A percentile compares a stretch with the other conserved stretches of the same genome.
Conservation (phyloP, 2,329 filamentous ascomycete species). For the Alternaria postmessia region DNA sequence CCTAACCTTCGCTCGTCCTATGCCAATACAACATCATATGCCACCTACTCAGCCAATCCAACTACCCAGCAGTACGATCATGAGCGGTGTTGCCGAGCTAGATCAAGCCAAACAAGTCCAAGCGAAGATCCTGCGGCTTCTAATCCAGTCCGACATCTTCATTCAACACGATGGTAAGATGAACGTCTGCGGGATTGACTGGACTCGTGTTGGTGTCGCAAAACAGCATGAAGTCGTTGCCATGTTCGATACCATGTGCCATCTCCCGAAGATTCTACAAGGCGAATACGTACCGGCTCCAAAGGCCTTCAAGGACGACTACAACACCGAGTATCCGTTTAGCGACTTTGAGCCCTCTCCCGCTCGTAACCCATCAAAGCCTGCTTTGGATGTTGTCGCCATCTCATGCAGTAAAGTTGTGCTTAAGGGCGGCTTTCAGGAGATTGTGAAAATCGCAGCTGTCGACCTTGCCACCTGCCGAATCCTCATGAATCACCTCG, state of each 20-base stretch:
- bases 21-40: neutral
- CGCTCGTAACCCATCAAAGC: conserved; percentile 11
- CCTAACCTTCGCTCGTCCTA: neutral
- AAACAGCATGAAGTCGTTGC: conserved; percentile 29
- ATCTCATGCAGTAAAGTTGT: conserved; percentile 42
- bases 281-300: conserved; percentile 38
- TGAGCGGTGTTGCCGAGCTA: conserved; percentile 31
- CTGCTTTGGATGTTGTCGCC: conserved; percentile 31
- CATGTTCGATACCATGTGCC: conserved; percentile 38
- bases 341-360: conserved; percentile 36
- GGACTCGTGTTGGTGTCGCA: conserved; percentile 34
- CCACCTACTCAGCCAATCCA: neutral
- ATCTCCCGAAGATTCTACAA: conserved; percentile 39
- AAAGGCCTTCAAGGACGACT: conserved; percentile 35
- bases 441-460: conserved; percentile 45
- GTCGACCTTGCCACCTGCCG: conserved; percentile 43
- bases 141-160: conserved; percentile 39
- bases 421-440: conserved; percentile 28
- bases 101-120: conserved; percentile 37
- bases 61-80: conserved; percentile 4
- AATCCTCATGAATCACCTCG: conserved; percentile 43
- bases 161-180: conserved; percentile 40
- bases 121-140: conserved; percentile 36
- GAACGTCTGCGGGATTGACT: conserved; percentile 31
- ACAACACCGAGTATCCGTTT: conserved; percentile 23